phyloP scores from a whole-genome alignment of 2,329 filamentous ascomycete genomes.

The Calonectria multiphialidica region DNA sequence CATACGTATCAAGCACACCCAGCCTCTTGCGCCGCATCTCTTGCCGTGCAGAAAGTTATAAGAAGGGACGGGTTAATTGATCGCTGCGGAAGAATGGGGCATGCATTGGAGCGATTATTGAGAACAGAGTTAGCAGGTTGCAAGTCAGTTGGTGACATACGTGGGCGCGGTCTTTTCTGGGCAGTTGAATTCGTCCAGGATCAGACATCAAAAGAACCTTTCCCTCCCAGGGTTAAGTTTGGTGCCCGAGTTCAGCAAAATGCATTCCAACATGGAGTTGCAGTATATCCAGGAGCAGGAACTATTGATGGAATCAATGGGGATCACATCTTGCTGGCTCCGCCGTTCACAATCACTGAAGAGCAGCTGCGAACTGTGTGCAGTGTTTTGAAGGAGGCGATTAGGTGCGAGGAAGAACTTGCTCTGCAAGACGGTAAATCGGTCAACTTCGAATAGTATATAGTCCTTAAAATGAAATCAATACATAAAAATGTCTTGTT shows the following conservation, averaged over 20 bases:
- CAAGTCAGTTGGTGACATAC: constrained; percentile 70
- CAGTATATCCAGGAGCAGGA: constrained; percentile 73
- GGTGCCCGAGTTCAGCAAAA: constrained; percentile 43
- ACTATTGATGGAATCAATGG: constrained; percentile 70
- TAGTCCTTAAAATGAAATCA: no score
- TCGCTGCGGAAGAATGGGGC: no score
- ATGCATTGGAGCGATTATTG: no score
- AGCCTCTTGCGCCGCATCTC: constrained; percentile 50
- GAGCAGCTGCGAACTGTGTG: constrained; percentile 30
- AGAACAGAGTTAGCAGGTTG: no score
- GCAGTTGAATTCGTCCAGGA: constrained; percentile 60
- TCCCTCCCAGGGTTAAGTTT: constrained; percentile 44
- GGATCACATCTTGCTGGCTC: constrained; percentile 78
- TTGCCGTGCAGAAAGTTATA: constrained; percentile 54
- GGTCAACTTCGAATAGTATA: no score
- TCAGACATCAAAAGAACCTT: constrained; percentile 50
- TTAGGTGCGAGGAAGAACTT: no score
- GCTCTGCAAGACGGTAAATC: no score
- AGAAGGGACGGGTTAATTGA: background rate
- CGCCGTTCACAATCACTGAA: constrained; percentile 72
- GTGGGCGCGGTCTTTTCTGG: constrained; percentile 68
- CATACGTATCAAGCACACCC: constrained; percentile 64
- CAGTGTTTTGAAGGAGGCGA: background rate
- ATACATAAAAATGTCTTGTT: no score
- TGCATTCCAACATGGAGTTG: constrained; percentile 49